Conservation (phyloP, 352 stramenopile genomes). For the Globisporangium polare region DNA sequence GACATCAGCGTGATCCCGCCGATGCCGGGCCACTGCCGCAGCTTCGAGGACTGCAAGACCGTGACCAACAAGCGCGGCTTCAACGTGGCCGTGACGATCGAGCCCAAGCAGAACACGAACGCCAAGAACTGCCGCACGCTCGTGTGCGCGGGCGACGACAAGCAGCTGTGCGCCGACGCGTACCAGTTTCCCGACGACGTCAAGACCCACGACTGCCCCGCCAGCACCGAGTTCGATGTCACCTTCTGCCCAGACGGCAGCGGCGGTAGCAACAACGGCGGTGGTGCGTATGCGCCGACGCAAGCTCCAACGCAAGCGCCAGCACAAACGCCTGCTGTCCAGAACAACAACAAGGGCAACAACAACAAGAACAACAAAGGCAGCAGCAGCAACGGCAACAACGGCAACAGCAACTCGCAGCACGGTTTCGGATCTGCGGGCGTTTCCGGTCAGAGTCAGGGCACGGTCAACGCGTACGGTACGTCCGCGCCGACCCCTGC, state of each 20-base stretch:
- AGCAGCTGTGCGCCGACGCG: conserved; percentile 33
- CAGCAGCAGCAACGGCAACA: conserved; percentile 7
- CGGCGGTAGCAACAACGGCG: conserved; percentile 1
- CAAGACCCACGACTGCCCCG: conserved; percentile 63
- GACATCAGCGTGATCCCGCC: conserved; percentile 68
- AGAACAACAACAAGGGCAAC: conserved; percentile 2
- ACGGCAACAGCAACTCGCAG: conserved; percentile 1
- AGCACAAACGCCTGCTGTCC: neutral
- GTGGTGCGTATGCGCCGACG: neutral
- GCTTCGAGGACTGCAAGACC: conserved; percentile 35
- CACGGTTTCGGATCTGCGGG: conserved; percentile 1
- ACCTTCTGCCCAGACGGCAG: conserved; percentile 44
- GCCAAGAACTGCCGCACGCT: conserved; percentile 30
- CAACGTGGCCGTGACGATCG: conserved; percentile 48
- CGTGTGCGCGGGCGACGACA: conserved; percentile 26
- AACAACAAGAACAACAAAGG: conserved; percentile 9
- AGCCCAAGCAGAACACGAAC: conserved; percentile 23
- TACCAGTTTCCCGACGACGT: conserved; percentile 65
- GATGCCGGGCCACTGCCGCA: conserved; percentile 39
- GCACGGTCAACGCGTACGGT: conserved; percentile 6
- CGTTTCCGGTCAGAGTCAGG: neutral
- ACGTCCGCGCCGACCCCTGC: neutral
- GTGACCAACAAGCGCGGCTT: conserved; percentile 47
- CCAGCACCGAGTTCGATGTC: conserved; percentile 34
- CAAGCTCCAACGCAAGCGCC: neutral